Evolutionary conservation across 192 early-diverging fungal genomes (phyloP).

Genomic region (Geranomyces michiganensis): DNA sequence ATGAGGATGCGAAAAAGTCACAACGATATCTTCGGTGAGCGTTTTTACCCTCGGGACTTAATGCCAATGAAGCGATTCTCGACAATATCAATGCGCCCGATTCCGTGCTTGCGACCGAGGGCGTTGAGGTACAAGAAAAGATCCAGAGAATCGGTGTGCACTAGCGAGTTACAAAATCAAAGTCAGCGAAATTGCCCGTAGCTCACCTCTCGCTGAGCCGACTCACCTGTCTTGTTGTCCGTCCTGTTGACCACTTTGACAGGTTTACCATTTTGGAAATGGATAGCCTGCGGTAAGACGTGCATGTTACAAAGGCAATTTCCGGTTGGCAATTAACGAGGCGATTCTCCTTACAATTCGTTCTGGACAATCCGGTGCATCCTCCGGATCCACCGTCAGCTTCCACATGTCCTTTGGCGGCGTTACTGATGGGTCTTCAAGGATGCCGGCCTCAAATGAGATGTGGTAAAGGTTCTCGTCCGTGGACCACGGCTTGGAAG

Average conservation of each 20-base stretch:
- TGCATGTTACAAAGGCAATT: neutral
- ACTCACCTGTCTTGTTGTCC: constrained; percentile 59
- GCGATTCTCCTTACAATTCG: constrained; percentile 62
- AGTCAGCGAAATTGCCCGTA: no score
- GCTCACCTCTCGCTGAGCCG: no score
- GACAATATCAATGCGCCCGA: constrained; percentile 99
- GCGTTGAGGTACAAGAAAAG: constrained; percentile 97
- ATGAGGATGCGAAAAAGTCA: no score
- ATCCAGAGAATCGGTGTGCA: constrained; percentile 69
- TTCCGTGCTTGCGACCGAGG: constrained; percentile 93
- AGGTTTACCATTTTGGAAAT: constrained; percentile 87
- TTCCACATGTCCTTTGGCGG: constrained; percentile 99
- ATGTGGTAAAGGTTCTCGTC: constrained; percentile 99
- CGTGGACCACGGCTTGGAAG: constrained; percentile 97
- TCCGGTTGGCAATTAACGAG: no score
- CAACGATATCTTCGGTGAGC: no score
- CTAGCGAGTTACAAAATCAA: constrained; percentile 6
- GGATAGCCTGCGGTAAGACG: constrained; percentile 58
- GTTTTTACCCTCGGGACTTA: constrained; percentile 89
- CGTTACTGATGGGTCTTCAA: constrained; percentile 95
- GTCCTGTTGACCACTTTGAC: constrained; percentile 83
- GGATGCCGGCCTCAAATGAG: constrained; percentile 97
- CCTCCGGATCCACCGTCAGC: constrained; percentile 94
- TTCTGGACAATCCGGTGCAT: constrained; percentile 95
- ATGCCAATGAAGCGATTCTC: constrained; percentile 99